These are phyloP conservation scores for Boletus subluridellus DNA, from an alignment of 1,284 basidiomycete species.

Conservation along the genomic window DNA sequence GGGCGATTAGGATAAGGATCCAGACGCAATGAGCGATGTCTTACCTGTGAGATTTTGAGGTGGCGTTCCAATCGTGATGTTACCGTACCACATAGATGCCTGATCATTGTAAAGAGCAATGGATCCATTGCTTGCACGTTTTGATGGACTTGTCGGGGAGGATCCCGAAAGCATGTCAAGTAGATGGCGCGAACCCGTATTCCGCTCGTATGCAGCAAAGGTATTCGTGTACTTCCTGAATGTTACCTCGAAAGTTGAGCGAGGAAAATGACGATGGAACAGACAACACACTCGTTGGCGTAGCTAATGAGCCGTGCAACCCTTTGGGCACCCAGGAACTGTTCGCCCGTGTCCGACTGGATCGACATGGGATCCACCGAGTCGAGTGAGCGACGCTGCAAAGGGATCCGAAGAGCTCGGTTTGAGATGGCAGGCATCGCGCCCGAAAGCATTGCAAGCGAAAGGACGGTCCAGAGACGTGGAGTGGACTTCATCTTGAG, in stretches of 20 bases:
- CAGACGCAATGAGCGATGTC: not conserved
- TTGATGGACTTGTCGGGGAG: not conserved
- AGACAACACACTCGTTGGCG: conserved; percentile 9
- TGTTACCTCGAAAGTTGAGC: not conserved
- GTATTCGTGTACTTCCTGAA: conserved; percentile 36
- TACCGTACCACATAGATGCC: conserved; percentile 31
- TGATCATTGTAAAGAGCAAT: conserved; percentile 26
- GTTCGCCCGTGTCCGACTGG: not conserved
- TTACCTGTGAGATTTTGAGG: conserved; percentile 26
- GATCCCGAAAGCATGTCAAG: conserved; percentile 13
- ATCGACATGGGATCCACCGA: not conserved
- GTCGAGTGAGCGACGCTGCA: conserved; percentile 9
- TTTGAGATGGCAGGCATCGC: conserved; percentile 14
- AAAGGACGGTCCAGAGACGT: not conserved
- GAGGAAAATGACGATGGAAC: not conserved
- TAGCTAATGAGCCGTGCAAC: conserved; percentile 1
- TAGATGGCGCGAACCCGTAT: conserved; percentile 38
- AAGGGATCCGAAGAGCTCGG: conserved; percentile 7
- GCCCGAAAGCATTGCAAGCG: not conserved
- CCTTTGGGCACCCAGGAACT: not conserved
- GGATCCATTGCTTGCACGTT: conserved; percentile 5
- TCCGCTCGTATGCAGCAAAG: conserved; percentile 36
- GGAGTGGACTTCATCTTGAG: conserved; percentile 10
- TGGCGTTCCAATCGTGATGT: conserved; percentile 41
- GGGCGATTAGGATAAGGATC: not conserved